Percentiles rank a stretch among this genome's conserved stretches.
These are phyloP conservation scores for Dryas integrifolia DNA, from an alignment of 331 rosid genomes.

Conservation along the genomic window DNA sequence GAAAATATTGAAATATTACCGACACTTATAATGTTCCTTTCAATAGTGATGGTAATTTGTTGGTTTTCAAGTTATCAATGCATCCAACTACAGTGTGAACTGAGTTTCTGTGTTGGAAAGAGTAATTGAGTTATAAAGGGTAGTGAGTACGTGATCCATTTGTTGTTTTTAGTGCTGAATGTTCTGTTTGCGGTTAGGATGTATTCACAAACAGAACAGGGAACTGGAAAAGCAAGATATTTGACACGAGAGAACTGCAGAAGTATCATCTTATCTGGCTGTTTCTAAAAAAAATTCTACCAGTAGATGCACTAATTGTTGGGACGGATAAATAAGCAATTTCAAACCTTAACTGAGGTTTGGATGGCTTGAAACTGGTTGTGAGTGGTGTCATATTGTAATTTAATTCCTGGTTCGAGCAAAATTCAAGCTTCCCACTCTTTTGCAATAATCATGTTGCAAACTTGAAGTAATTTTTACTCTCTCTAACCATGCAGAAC, in stretches of 20 bases:
- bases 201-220: no score
- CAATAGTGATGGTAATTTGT: neutral
- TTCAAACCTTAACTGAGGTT: slow-evolving; percentile 12
- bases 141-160: neutral
- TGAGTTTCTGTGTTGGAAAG: neutral
- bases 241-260: neutral
- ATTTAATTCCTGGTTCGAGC: neutral
- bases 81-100: neutral
- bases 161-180: neutral
- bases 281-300: neutral
- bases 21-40: neutral
- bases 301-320: neutral
- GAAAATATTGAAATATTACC: neutral
- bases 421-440: neutral
- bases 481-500: neutral
- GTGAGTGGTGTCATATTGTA: slow-evolving; percentile 1
- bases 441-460: neutral
- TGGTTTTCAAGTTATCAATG: neutral
- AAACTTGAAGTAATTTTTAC: neutral
- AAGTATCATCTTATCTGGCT: neutral
- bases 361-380: slow-evolving; percentile 12
- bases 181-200: neutral
- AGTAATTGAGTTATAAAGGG: neutral
- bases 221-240: neutral
- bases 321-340: neutral